Conservation (phyloP, 192 early-diverging fungal genomes). For the Backusella tarrabulga region DNA sequence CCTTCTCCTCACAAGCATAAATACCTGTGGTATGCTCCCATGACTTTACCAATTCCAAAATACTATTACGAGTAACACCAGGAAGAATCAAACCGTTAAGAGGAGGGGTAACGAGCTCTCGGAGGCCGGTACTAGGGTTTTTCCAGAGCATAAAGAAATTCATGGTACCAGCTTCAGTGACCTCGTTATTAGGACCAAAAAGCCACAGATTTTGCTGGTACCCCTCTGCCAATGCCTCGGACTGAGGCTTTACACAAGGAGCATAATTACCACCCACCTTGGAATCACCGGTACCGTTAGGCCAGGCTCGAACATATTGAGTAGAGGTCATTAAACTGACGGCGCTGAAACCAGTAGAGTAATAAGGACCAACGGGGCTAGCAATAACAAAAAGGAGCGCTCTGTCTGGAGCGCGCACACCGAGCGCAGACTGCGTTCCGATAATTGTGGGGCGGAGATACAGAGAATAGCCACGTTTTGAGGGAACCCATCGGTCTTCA, state of each 20-base stretch:
- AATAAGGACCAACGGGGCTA: conserved; percentile 96
- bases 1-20: conserved; percentile 79
- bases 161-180: conserved; percentile 97
- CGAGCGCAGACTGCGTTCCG: conserved; percentile 79
- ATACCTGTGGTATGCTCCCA: conserved; percentile 73
- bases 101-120: conserved; percentile 85
- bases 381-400: conserved; percentile 88
- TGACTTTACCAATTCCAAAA: conserved; percentile 68
- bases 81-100: conserved; percentile 94
- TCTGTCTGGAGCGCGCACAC: conserved; percentile 77
- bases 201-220: conserved; percentile 95
- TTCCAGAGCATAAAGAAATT: conserved; percentile 92
- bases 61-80: conserved; percentile 92
- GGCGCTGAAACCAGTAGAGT: conserved; percentile 89
- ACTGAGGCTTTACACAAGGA: conserved; percentile 66
- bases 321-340: conserved; percentile 82
- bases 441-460: conserved; percentile 94
- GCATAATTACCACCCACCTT: conserved; percentile 92
- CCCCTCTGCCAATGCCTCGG: conserved; percentile 82
- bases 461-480: conserved; percentile 87
- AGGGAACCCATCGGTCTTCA: conserved; percentile 88
- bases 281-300: conserved; percentile 88
- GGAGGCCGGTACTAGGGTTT: conserved; percentile 70
- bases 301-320: conserved; percentile 90
- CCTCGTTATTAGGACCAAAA: conserved; percentile 76